phyloP scores from a whole-genome alignment of 768 basidiomycete genomes.

The Cystofilobasidium capitatum region DNA sequence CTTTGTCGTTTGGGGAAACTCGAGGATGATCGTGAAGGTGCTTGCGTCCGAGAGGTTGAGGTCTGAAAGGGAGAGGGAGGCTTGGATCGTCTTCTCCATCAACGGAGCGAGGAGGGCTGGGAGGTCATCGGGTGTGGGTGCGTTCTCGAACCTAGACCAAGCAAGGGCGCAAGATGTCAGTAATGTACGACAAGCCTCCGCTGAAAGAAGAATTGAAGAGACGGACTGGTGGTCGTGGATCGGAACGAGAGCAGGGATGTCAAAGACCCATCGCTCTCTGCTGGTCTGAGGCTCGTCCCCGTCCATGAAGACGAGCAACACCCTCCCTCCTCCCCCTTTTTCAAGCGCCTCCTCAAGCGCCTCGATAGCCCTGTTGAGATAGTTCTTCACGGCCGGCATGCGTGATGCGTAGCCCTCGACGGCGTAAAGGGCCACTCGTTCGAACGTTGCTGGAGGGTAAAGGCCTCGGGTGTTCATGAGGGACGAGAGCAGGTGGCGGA shows the following conservation, averaged over 20 bases:
- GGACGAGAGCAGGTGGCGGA: not conserved
- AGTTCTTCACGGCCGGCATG: not conserved
- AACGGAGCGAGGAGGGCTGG: not conserved
- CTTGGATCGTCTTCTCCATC: not conserved
- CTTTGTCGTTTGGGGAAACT: not conserved
- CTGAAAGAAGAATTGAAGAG: not conserved
- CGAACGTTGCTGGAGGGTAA: not conserved
- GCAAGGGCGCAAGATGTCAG: not conserved
- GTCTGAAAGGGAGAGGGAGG: not conserved
- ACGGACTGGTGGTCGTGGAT: not conserved
- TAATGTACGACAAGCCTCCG: not conserved
- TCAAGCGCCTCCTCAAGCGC: not conserved
- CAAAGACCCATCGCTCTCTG: not conserved
- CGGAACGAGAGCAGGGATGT: not conserved
- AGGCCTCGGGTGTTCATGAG: not conserved
- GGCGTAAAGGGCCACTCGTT: not conserved
- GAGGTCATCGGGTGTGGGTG: not conserved
- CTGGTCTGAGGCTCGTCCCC: not conserved
- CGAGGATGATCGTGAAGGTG: not conserved
- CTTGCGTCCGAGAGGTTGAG: not conserved
- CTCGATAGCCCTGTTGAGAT: not conserved
- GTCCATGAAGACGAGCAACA: not conserved
- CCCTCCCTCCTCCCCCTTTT: not conserved
- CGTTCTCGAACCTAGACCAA: not conserved
- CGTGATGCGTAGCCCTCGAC: not conserved